A percentile compares a stretch with the other conserved stretches of the same genome.
Evolutionary conservation across 176 grass and related monocot genomes (phyloP).

Genomic region (Tillandsia leiboldiana): DNA sequence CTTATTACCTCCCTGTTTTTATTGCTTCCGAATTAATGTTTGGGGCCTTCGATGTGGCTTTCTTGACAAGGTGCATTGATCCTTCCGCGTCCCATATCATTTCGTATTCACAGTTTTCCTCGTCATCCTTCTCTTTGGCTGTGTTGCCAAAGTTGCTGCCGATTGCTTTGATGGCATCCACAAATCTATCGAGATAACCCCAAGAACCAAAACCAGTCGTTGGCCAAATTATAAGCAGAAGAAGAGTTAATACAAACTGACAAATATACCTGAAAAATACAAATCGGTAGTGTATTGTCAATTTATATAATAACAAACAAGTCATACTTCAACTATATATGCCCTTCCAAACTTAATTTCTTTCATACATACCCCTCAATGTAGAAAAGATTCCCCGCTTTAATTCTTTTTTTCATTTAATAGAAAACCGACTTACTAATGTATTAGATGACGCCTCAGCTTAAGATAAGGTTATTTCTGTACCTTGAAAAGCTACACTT

Average conservation of each 20-base stretch:
- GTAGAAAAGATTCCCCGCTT: no score
- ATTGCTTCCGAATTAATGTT: constrained; percentile 28
- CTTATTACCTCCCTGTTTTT: constrained; percentile 40
- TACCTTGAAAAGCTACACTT: no score
- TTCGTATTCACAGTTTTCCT: constrained; percentile 80
- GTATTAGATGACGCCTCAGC: no score
- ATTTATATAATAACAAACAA: background rate
- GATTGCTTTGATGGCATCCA: constrained; percentile 36
- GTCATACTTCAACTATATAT: background rate
- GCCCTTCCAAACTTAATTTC: background rate
- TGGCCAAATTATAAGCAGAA: constrained; percentile 68
- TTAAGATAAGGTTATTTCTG: no score
- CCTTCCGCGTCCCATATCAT: constrained; percentile 95
- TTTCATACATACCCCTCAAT: no score
- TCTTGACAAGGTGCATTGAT: constrained; percentile 84
- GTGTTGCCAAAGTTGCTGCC: constrained; percentile 50
- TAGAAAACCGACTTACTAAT: no score
- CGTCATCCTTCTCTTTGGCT: constrained; percentile 77
- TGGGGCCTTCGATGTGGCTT: constrained; percentile 20
- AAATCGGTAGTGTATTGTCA: constrained; percentile 15
- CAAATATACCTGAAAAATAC: constrained; percentile 69
- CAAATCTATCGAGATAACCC: constrained; percentile 29
- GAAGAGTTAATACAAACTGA: constrained; percentile 56
- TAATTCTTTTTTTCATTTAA: no score
- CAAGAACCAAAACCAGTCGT: constrained; percentile 72